phyloP scores from a whole-genome alignment of 352 stramenopile genomes.

The Elongisporangium undulatum region DNA sequence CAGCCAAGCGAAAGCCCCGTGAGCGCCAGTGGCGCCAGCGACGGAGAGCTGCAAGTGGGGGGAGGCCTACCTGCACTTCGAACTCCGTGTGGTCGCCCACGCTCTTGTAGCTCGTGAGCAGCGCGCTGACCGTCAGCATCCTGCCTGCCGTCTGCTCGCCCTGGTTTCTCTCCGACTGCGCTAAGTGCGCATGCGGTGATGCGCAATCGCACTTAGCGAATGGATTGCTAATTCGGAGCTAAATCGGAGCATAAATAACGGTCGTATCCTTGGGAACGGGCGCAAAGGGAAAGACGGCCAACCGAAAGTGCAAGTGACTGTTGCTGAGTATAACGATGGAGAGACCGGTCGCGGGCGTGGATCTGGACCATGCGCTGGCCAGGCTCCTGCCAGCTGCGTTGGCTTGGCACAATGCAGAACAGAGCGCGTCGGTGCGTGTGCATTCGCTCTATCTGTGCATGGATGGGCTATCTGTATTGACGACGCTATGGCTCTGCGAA shows the following conservation, averaged over 20 bases:
- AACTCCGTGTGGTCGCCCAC: slow-evolving; percentile 86
- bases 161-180: neutral
- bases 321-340: slow-evolving; percentile 15
- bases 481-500: neutral
- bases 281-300: slow-evolving; percentile 6
- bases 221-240: neutral
- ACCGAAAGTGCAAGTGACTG: neutral
- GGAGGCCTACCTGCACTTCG: slow-evolving; percentile 48
- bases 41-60: neutral
- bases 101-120: slow-evolving; percentile 80
- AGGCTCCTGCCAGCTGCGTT: slow-evolving; percentile 36
- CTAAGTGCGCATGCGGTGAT: neutral
- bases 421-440: slow-evolving; percentile 25
- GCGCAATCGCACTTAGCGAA: neutral
- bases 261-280: slow-evolving; percentile 7
- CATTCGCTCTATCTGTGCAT: neutral
- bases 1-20: neutral
- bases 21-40: neutral
- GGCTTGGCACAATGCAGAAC: slow-evolving; percentile 47
- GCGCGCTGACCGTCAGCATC: slow-evolving; percentile 73
- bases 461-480: neutral
- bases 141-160: slow-evolving; percentile 21
- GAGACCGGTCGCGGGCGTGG: slow-evolving; percentile 43
- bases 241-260: neutral
- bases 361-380: slow-evolving; percentile 63